phyloP scores from a whole-genome alignment of 2,329 filamentous ascomycete species.

The Tolypocladium paradoxum region DNA sequence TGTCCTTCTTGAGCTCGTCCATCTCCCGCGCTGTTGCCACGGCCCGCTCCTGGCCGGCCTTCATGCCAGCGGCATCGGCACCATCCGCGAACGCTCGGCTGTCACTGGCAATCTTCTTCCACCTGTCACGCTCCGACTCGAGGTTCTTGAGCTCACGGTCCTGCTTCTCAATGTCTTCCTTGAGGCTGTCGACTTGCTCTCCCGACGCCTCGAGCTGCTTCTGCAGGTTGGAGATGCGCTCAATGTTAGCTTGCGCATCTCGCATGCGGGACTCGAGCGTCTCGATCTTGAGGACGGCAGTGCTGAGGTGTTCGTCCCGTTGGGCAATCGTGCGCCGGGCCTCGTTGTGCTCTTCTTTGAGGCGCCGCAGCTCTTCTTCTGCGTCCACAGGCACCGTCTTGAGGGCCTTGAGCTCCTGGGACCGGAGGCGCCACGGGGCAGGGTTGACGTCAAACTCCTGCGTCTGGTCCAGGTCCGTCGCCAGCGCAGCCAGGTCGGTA shows the following conservation, averaged over 20 bases:
- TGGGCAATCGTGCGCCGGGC: slow-evolving; percentile 60
- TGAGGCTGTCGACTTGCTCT: slow-evolving; percentile 39
- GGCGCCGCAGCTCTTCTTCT: slow-evolving; percentile 70
- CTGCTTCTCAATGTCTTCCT: slow-evolving; percentile 55
- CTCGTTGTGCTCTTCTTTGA: slow-evolving; percentile 73
- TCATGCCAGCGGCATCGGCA: slow-evolving; percentile 38
- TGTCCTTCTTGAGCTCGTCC: slow-evolving; percentile 59
- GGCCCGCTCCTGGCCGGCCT: slow-evolving; percentile 53
- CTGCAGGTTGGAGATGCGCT: slow-evolving; percentile 56
- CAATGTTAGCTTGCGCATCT: slow-evolving; percentile 69
- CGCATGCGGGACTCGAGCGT: slow-evolving; percentile 81
- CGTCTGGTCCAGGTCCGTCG: slow-evolving; percentile 59
- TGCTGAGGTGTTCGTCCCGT: slow-evolving; percentile 75
- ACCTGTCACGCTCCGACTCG: slow-evolving; percentile 57
- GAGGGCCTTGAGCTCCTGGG: slow-evolving; percentile 70
- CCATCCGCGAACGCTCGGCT: slow-evolving; percentile 43
- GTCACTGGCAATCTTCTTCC: slow-evolving; percentile 60
- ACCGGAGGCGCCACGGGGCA: slow-evolving; percentile 75
- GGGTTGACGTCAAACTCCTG: slow-evolving; percentile 67
- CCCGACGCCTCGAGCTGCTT: slow-evolving; percentile 42
- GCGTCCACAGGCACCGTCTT: slow-evolving; percentile 73
- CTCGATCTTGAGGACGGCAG: slow-evolving; percentile 84
- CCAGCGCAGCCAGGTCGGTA: slow-evolving; percentile 59
- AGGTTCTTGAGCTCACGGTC: slow-evolving; percentile 54
- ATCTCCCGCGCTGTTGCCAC: slow-evolving; percentile 64